Percentiles rank a stretch among this genome's conserved stretches.
Evolutionary conservation across 306 rosid species (phyloP).

Genomic region (Pueraria montana): DNA sequence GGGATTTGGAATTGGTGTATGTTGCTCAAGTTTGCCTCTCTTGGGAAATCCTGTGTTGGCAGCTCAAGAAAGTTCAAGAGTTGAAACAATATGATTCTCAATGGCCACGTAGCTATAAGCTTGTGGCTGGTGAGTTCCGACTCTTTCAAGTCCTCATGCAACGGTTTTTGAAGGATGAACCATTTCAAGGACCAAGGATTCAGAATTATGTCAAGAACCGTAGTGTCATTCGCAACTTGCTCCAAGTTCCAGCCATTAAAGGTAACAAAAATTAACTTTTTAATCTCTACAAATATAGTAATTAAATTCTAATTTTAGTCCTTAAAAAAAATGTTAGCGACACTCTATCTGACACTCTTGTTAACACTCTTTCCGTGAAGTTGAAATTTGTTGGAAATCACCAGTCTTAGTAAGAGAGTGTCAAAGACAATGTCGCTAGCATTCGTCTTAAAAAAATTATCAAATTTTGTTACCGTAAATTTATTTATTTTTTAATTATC

Average conservation of each 20-base stretch:
- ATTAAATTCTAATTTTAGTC: neutral
- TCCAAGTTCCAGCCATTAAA: conserved; percentile 72
- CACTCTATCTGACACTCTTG: too few relatives aligned
- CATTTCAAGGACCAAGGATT: conserved; percentile 74
- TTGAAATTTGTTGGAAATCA: too few relatives aligned
- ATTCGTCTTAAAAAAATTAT: too few relatives aligned
- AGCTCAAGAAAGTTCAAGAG: conserved; percentile 65
- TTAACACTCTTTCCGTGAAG: too few relatives aligned
- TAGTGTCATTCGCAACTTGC: conserved; percentile 62
- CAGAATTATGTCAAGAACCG: conserved; percentile 69
- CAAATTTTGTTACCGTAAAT: too few relatives aligned
- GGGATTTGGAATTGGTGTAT: conserved; percentile 78
- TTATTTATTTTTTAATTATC: too few relatives aligned
- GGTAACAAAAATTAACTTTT: conserved; percentile 50
- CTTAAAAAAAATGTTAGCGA: too few relatives aligned
- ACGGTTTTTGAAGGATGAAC: conserved; percentile 76
- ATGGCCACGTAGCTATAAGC: conserved; percentile 56
- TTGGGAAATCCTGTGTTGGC: conserved; percentile 90
- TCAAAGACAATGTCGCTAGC: too few relatives aligned
- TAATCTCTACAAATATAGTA: neutral
- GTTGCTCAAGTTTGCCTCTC: conserved; percentile 86
- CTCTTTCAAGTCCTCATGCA: conserved; percentile 72
- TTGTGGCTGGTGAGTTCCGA: conserved; percentile 75
- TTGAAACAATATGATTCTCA: conserved; percentile 53
- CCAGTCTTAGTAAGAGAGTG: too few relatives aligned